phyloP scores from a whole-genome alignment of 768 basidiomycete genomes.

The Rhodotorula sphaerocarpa region DNA sequence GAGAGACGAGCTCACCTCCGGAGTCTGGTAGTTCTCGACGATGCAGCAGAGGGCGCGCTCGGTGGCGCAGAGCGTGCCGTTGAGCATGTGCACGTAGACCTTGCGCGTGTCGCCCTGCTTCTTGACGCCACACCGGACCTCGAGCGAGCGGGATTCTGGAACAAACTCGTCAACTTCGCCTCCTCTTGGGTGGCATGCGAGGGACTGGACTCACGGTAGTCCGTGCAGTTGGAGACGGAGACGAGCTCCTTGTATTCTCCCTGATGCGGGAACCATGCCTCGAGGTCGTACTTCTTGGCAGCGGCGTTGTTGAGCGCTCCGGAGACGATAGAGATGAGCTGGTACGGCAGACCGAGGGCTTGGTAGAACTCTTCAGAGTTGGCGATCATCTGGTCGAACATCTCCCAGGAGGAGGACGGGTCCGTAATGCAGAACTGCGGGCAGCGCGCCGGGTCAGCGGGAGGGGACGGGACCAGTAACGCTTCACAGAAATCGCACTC shows the following conservation, averaged over 20 bases:
- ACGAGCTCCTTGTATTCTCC: constrained; percentile 93
- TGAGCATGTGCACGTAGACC: constrained; percentile 97
- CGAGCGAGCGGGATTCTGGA: constrained; percentile 80
- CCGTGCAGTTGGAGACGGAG: constrained; percentile 95
- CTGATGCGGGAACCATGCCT: constrained; percentile 99
- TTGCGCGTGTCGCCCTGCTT: constrained; percentile 81
- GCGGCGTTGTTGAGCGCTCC: constrained; percentile 95
- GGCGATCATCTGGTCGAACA: constrained; percentile 81
- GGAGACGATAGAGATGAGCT: constrained; percentile 87
- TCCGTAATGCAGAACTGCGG: constrained; percentile 87
- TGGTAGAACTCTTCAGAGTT: constrained; percentile 93
- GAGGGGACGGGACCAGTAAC: neutral
- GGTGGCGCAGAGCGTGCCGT: constrained; percentile 94
- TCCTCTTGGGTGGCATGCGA: neutral
- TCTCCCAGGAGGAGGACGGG: constrained; percentile 87
- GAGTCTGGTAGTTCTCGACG: constrained; percentile 97
- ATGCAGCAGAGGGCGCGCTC: constrained; percentile 93
- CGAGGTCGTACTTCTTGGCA: constrained; percentile 91
- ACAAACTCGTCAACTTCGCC: neutral
- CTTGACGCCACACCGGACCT: constrained; percentile 88
- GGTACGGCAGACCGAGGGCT: constrained; percentile 83
- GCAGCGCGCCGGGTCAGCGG: no score
- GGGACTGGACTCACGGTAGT: constrained; percentile 69
- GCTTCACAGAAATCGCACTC: constrained; percentile 7
- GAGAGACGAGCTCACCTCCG: constrained; percentile 58